Base-by-base conservation (phyloP, 129 eudicot species). In the Centrapalus pauciflorus region DNA sequence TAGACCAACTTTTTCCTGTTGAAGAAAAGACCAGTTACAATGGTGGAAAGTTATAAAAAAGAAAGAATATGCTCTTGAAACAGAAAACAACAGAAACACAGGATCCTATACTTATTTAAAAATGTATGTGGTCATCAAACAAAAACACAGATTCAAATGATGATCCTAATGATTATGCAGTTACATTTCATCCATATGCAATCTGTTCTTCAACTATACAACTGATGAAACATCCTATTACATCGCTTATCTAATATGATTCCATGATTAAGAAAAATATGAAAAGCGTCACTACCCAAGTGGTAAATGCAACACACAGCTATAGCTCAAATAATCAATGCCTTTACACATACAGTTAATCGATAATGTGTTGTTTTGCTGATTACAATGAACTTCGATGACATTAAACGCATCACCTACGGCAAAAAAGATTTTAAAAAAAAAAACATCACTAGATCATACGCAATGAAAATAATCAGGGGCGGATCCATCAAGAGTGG, bases 1-100 rank as follows among this genome's bases (percentile, higher is more conserved):
- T 61, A 90, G 76, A 34, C 97, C 87, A 50, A 90, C 90, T 56
- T 87, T 91, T 76, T 87, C 95, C 97, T 87, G 76, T 45, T 51
- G 17, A 70, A 17, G 33, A 62, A 50, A 17, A 1, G n/a, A 9
- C 11, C 25, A 62, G 10, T 64, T 64, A 29, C 23, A 65, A 9
- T 41, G 35, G 49, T 8, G n/a, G 35, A 28, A 64, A 63, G n/a
- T 25, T 14, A 38, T 58, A 9, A 25, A 71, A n/a, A 46, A 30
- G 19, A 57, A 14, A 23, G 37, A 14, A 14, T 26, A 11, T 7
- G 29, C 24, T 35, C 52, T 26, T 55, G n/a, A 10, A 14, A 24
- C 14, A 0, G 7, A 1, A 43, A 41, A 16, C 41, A 61, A 3
- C 50, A 49, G 13, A 57, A 41, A 24, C 66, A 17, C 54, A 17